Percentiles rank a stretch among this genome's conserved stretches.
These are phyloP conservation scores for Scheffersomyces illinoinensis DNA, from an alignment of 1,139 yeast species.

Conservation along the genomic window DNA sequence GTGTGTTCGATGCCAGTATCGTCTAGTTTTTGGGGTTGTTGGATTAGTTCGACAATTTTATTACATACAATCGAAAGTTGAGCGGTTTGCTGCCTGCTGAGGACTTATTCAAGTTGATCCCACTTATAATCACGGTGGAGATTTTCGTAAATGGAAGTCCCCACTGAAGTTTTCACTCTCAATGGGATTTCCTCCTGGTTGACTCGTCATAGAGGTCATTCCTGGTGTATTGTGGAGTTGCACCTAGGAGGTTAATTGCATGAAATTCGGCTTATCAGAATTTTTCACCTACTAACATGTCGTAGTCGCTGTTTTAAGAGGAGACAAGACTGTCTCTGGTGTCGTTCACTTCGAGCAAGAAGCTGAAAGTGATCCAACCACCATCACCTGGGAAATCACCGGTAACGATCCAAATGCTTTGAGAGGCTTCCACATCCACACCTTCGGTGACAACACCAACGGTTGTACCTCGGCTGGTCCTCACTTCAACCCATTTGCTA, in stretches of 20 bases:
- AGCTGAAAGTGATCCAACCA: slow-evolving; percentile 77
- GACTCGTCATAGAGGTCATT: too few relatives aligned
- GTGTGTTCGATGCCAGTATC: neutral
- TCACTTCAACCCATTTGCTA: slow-evolving; percentile 92
- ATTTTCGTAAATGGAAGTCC: too few relatives aligned
- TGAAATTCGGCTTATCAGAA: too few relatives aligned
- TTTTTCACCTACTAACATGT: neutral
- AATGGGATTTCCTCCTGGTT: too few relatives aligned
- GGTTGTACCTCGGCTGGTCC: slow-evolving; percentile 99
- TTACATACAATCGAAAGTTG: too few relatives aligned
- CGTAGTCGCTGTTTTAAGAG: slow-evolving; percentile 94
- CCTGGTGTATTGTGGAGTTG: too few relatives aligned
- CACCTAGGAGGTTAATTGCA: too few relatives aligned
- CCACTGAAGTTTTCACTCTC: too few relatives aligned
- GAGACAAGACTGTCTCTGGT: slow-evolving; percentile 88
- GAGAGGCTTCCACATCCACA: slow-evolving; percentile 98
- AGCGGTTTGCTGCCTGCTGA: too few relatives aligned
- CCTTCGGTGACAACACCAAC: slow-evolving; percentile 98
- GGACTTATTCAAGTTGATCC: too few relatives aligned
- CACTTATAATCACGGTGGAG: too few relatives aligned
- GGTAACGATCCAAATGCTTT: slow-evolving; percentile 87
- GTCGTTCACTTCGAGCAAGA: slow-evolving; percentile 82
- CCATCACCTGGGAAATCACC: slow-evolving; percentile 79
- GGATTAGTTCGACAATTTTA: too few relatives aligned
- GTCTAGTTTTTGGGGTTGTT: neutral